Conservation (phyloP, 441 rosid species). For the Bruguiera hainesii region DNA sequence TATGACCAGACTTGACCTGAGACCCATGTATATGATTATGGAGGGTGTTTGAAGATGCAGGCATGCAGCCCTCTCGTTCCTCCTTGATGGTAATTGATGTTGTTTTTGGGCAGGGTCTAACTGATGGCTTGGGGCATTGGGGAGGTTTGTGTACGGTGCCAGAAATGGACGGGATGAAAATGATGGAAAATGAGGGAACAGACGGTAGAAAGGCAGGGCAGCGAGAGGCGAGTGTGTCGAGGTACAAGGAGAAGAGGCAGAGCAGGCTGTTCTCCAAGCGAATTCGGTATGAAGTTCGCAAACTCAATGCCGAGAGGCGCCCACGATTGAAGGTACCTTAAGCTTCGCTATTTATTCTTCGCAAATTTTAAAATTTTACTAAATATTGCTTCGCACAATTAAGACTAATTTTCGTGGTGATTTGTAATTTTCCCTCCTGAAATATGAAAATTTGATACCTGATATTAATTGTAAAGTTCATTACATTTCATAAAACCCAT, state of each 20-base stretch:
- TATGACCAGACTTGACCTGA: too few species aligned
- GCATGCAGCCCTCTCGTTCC: neutral
- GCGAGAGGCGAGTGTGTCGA: conserved; percentile 84
- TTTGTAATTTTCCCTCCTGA: too few species aligned
- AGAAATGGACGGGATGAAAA: conserved; percentile 30
- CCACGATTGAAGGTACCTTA: conserved; percentile 72
- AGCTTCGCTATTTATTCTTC: neutral
- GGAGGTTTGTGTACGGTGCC: conserved; percentile 58
- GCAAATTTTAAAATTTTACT: too few species aligned
- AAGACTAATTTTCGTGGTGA: too few species aligned
- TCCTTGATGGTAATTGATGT: neutral
- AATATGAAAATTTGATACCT: too few species aligned
- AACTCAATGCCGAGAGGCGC: conserved; percentile 91
- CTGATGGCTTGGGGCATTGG: conserved; percentile 25
- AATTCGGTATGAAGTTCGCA: conserved; percentile 83
- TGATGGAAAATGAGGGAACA: conserved; percentile 8
- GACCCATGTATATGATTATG: too few species aligned
- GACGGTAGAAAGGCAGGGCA: conserved; percentile 39
- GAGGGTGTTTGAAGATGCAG: neutral
- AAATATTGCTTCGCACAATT: too few species aligned
- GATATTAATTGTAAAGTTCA: too few species aligned
- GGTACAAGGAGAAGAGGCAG: conserved; percentile 87
- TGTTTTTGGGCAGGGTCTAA: conserved; percentile 30
- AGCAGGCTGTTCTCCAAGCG: conserved; percentile 80
- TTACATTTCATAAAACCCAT: too few species aligned